phyloP scores from a whole-genome alignment of 495 filamentous ascomycete species.

The Cercophora samala region DNA sequence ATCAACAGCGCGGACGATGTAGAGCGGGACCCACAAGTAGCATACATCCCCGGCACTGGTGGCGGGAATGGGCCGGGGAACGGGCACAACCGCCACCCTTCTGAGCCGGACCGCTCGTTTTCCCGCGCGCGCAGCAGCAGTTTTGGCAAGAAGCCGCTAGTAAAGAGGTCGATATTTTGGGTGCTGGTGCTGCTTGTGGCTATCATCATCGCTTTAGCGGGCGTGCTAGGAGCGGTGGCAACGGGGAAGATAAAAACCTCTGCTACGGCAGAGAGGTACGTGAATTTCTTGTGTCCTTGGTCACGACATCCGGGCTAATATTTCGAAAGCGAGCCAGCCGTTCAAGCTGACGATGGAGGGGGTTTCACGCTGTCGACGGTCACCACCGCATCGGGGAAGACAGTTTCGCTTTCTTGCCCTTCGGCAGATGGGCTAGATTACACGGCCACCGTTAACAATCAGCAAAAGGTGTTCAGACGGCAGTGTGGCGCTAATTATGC shows the following conservation, averaged over 20 bases:
- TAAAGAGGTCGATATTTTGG: conserved; percentile 16
- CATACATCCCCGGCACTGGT: not conserved
- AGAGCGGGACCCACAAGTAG: not conserved
- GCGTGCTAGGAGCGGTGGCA: conserved; percentile 22
- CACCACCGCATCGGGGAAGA: not conserved
- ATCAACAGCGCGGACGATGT: not conserved
- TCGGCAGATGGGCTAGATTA: conserved; percentile 19
- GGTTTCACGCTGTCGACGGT: not conserved
- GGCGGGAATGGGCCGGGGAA: not conserved
- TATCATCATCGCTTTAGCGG: conserved; percentile 21
- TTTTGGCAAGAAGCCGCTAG: not conserved
- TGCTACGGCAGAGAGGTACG: conserved; percentile 2
- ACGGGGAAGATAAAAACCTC: conserved; percentile 23
- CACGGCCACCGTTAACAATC: conserved; percentile 2
- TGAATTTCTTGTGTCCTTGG: not conserved
- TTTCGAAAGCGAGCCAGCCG: not conserved
- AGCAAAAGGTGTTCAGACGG: conserved; percentile 14
- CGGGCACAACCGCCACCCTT: not conserved
- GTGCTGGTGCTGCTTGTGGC: conserved; percentile 19
- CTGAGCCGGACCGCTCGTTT: not conserved
- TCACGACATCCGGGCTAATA: too few relatives aligned
- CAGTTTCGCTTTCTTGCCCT: conserved; percentile 16
- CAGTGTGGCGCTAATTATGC: conserved; percentile 20
- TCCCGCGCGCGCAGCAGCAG: not conserved
- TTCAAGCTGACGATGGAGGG: not conserved